Evolutionary conservation across 805 yeast species (phyloP), one percentile per base, ranked within the genome.

Genomic region (Yarrowia sp.): DNA sequence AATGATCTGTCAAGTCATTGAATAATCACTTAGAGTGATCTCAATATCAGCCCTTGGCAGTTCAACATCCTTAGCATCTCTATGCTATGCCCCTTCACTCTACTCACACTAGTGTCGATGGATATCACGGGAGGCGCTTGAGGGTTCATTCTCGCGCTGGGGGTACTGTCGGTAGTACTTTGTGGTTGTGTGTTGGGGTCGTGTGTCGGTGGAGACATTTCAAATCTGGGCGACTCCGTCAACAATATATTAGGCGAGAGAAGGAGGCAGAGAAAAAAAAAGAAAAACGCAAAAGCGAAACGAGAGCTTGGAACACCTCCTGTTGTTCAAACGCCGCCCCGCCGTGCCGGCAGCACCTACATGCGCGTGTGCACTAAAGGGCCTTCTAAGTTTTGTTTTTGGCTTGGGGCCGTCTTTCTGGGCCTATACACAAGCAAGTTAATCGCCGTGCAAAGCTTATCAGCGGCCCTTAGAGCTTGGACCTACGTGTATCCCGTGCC

Each of bases 41-140:
- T 22, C 28, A n/a, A n/a, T 22, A 22, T 22, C 28, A 22, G 5
- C 28, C 28, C 28, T 22, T 22, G 28, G 28, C 28, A 22, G 28
- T 22, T n/a, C n/a, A n/a, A 4, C 3, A 7, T 38, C 41, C 41
- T 14, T 39, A 38, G 8, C 15, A 13, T 13, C 41, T n/a, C 13
- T 14, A 39, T 22, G 28, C 22, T 7, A n/a, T 22, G 4, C 44
- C 9, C 22, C 8, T 11, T 11, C 50, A 9, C 15, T 33, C 39
- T 17, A 58, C 64, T 58, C 43, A 58, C 64, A 11, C 64, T 58
- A 11, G 64, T 58, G 28, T 58, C 64, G 43, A 58, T 58, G 64
- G 64, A 58, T 43, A 58, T 58, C 51, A 44, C 51, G 33, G 64
- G 64, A 14, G 64, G 64, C 33, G 32, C 64, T 35, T 58, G 64